These are phyloP conservation scores for Colletotrichum somersetense DNA, from an alignment of 2,329 filamentous ascomycete genomes.

Conservation along the genomic window DNA sequence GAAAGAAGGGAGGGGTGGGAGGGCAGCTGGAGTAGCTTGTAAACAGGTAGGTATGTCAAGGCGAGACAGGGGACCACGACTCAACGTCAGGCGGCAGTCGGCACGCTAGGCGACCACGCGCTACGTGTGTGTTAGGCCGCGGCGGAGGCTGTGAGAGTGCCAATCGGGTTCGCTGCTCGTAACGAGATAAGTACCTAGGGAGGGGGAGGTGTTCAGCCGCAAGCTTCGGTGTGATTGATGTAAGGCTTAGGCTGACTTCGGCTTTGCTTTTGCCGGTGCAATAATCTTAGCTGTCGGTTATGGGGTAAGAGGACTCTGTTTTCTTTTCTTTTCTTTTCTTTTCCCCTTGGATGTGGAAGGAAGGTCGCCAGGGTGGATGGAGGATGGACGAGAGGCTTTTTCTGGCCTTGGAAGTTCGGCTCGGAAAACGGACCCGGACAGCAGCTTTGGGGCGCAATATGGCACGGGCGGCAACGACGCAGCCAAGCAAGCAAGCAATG, in stretches of 20 bases:
- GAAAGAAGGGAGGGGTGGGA: background rate
- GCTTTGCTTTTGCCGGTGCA: background rate
- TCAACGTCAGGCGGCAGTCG: conserved; percentile 39
- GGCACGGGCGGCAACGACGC: conserved; percentile 22
- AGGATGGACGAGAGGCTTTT: conserved; percentile 19
- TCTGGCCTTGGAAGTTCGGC: conserved; percentile 18
- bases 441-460: conserved; percentile 24
- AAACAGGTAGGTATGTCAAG: conserved; percentile 11
- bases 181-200: conserved; percentile 5
- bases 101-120: conserved; percentile 23
- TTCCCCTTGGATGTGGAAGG: background rate
- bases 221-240: conserved; percentile 22
- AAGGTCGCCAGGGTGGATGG: background rate
- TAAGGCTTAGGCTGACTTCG: conserved; percentile 25
- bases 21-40: conserved; percentile 22
- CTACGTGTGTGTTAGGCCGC: conserved; percentile 26
- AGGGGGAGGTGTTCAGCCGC: conserved; percentile 26
- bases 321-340: background rate
- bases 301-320: conserved; percentile 4
- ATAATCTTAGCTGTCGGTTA: background rate
- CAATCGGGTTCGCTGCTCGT: conserved; percentile 23
- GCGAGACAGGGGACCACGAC: conserved; percentile 25
- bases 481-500: conserved; percentile 22
- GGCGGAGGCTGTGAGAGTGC: conserved; percentile 31
- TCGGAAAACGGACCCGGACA: conserved; percentile 17